Evolutionary conservation across 768 basidiomycete genomes (phyloP), one percentile per base, ranked within the genome.

Genomic region (Dentipellis sp.): DNA sequence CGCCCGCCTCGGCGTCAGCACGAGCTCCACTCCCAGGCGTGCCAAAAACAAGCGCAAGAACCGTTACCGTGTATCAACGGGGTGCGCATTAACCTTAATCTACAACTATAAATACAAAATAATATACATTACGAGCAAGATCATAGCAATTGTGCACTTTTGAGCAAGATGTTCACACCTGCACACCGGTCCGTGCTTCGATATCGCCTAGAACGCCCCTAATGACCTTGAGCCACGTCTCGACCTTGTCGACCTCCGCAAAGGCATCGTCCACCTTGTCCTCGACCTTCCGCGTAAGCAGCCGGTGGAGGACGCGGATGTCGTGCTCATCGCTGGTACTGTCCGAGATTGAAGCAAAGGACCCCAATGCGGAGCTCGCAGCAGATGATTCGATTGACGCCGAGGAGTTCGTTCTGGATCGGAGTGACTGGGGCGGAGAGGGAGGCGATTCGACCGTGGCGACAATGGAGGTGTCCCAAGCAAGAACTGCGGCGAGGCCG

Each of bases 231-330:
- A 87, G 67, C 85, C 86, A 88, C 1, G 68, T 69, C 19, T 71
- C 72, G 36, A 75, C 75, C 59, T 76, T 78, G 57, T 88, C 84
- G 45, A 87, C 72, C 63, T 87, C 83, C 45, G 83, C 82, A 62
- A 78, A 77, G 2, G 82, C 80, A 6, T 79, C 80, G 14, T 72
- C 72, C 53, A 79, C 60, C 48, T 78, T 70, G 56, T 80, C 76
- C 39, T 83, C 80, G 54, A 89, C 78, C 69, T 87, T 88, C 48
- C 83, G 78, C 40, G 81, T 67, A 19, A 88, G 63, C n/a, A 90
- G 66, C 16, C 84, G 75, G 12, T 84, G 83, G 37, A 87, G 71
- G 23, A 76, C 74, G 37, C 78, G 77, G 10, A 74, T 77, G 58
- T 88, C 88, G 50, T 87, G 86, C 45, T 80, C 85, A 59, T 82